Evolutionary conservation across 1,284 basidiomycete genomes (phyloP).

Genomic region (Trichosporon inkin): DNA sequence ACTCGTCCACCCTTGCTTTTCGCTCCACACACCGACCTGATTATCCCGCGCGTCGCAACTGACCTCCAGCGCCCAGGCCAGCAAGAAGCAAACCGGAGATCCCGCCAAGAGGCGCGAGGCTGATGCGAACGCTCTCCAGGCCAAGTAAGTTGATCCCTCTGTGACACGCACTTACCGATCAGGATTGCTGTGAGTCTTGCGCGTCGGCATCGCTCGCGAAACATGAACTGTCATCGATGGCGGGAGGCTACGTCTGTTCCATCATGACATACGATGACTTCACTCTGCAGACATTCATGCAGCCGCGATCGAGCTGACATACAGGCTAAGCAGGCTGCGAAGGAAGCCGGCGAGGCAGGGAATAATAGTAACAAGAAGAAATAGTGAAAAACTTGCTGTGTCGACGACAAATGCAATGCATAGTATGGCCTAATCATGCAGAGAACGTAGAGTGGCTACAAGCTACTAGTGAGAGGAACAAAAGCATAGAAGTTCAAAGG

Average conservation of each 20-base stretch:
- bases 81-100: slow-evolving; percentile 24
- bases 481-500: not conserved
- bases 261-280: no score
- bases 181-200: slow-evolving; percentile 21
- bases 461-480: not conserved
- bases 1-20: not conserved
- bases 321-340: slow-evolving; percentile 23
- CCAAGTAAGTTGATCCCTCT: slow-evolving; percentile 21
- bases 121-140: slow-evolving; percentile 27
- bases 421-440: slow-evolving; percentile 16
- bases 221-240: not conserved
- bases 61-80: slow-evolving; percentile 8
- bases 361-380: slow-evolving; percentile 21
- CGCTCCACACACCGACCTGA: not conserved
- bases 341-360: slow-evolving; percentile 11
- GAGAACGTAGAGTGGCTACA: slow-evolving; percentile 4
- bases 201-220: not conserved
- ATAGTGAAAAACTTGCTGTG: not conserved
- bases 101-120: slow-evolving; percentile 17
- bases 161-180: not conserved
- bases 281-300: no score
- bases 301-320: no score
- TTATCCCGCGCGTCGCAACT: not conserved
- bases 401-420: slow-evolving; percentile 27
- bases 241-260: not conserved